These are phyloP conservation scores for Saturnispora zaruensis DNA, from an alignment of 805 yeast genomes.

Conservation along the genomic window DNA sequence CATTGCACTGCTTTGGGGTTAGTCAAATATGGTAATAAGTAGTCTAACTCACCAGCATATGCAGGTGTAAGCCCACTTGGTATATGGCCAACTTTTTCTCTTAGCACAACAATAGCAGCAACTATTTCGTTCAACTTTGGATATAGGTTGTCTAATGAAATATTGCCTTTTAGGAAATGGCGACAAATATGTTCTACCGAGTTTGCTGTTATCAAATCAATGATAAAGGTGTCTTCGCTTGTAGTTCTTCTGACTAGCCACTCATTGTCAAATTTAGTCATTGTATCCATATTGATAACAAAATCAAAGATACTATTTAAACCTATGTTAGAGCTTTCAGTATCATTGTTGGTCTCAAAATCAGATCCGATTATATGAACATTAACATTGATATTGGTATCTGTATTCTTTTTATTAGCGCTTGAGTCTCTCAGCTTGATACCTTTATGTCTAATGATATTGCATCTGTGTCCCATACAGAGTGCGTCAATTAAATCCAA, in stretches of 20 bases:
- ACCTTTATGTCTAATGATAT: conserved; percentile 55
- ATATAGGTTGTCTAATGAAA: conserved; percentile 25
- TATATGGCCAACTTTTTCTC: conserved; percentile 74
- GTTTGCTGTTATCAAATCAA: conserved; percentile 67
- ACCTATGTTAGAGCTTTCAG: neutral
- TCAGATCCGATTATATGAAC: conserved; percentile 36
- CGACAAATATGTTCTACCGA: conserved; percentile 70
- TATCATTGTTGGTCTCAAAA: conserved; percentile 8
- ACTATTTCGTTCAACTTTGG: conserved; percentile 55
- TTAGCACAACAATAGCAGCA: conserved; percentile 72
- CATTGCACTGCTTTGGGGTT: conserved; percentile 36
- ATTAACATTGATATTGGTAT: conserved; percentile 15
- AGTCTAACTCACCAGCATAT: conserved; percentile 56
- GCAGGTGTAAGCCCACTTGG: conserved; percentile 76
- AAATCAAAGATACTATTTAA: conserved; percentile 16
- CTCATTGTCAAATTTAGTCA: conserved; percentile 21
- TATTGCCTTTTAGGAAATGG: conserved; percentile 20
- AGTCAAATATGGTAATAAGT: conserved; percentile 51
- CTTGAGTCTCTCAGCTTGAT: conserved; percentile 43
- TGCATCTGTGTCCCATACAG: conserved; percentile 50
- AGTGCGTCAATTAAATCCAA: conserved; percentile 70
- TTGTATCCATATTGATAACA: conserved; percentile 28
- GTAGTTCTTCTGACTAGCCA: conserved; percentile 11
- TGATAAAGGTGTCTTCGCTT: conserved; percentile 29
- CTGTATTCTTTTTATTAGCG: conserved; percentile 18